A percentile compares a stretch with the other conserved stretches of the same genome.
Evolutionary conservation across 1,139 yeast genomes (phyloP).

Genomic region (Hemisphaericaspora xylofermentans): DNA sequence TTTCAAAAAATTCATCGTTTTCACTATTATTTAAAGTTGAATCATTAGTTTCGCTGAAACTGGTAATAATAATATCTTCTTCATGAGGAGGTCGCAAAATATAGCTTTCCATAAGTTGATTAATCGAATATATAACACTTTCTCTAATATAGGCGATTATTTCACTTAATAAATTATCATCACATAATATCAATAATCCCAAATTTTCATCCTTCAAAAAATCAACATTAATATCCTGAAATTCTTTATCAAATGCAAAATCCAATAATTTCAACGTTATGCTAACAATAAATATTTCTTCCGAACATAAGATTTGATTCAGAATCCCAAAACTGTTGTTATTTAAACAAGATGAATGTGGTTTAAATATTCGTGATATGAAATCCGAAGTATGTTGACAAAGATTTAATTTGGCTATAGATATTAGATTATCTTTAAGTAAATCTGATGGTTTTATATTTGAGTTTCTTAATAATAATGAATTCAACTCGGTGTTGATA

Average conservation of each 20-base stretch:
- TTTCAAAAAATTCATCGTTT: slow-evolving; percentile 17
- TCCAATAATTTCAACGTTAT: slow-evolving; percentile 26
- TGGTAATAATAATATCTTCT: neutral
- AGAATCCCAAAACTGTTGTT: neutral
- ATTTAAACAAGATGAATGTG: neutral
- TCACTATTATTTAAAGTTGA: slow-evolving; percentile 16
- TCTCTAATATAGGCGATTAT: slow-evolving; percentile 29
- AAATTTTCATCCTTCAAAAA: slow-evolving; percentile 35
- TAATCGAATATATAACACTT: neutral
- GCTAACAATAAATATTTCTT: slow-evolving; percentile 38
- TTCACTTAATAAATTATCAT: slow-evolving; percentile 25
- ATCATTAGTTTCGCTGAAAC: slow-evolving; percentile 7
- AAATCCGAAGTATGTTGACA: neutral
- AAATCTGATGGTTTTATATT: slow-evolving; percentile 32
- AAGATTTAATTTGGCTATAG: slow-evolving; percentile 26
- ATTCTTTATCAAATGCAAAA: slow-evolving; percentile 16
- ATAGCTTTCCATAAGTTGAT: neutral
- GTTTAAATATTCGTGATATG: neutral
- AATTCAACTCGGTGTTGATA: slow-evolving; percentile 38
- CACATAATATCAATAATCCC: slow-evolving; percentile 31
- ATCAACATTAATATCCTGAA: slow-evolving; percentile 19
- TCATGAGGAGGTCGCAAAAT: neutral
- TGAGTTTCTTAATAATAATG: slow-evolving; percentile 32
- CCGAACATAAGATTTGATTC: slow-evolving; percentile 6
- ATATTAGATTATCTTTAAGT: slow-evolving; percentile 35